Percentiles rank a stretch among this genome's conserved stretches.
phyloP scores from a whole-genome alignment of 1,139 yeast species.

The Suhomyces kunorum region DNA sequence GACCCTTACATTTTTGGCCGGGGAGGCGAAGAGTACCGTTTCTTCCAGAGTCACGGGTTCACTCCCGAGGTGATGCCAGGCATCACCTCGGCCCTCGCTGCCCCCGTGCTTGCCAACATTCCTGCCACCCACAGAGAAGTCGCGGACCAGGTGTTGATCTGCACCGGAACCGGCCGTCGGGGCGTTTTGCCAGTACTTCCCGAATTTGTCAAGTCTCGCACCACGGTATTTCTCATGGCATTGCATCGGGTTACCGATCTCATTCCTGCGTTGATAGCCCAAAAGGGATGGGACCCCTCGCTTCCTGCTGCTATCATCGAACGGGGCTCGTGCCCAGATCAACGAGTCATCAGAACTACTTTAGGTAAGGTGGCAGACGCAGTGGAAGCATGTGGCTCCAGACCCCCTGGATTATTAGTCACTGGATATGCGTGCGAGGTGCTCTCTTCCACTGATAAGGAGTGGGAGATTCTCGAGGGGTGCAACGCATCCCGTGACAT shows the following conservation, averaged over 20 bases:
- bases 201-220: constrained; percentile 66
- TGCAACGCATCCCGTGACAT: constrained; percentile 14
- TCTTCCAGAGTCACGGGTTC: constrained; percentile 66
- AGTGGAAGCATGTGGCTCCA: constrained; percentile 75
- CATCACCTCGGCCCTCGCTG: constrained; percentile 85
- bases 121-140: constrained; percentile 94
- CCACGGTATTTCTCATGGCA: constrained; percentile 90
- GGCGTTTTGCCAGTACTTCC: constrained; percentile 84
- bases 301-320: constrained; percentile 87
- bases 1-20: constrained; percentile 97
- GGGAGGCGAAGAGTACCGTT: constrained; percentile 89
- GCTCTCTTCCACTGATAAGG: constrained; percentile 32
- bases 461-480: constrained; percentile 68
- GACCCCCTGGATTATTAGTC: constrained; percentile 92
- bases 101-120: constrained; percentile 80
- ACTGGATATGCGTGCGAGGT: constrained; percentile 81
- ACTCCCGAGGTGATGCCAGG: constrained; percentile 82
- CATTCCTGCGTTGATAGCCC: constrained; percentile 53
- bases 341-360: constrained; percentile 76
- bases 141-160: constrained; percentile 87
- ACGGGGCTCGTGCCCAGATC: constrained; percentile 92
- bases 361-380: constrained; percentile 68
- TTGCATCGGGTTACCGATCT: constrained; percentile 77
- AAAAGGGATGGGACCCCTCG: constrained; percentile 64
- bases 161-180: constrained; percentile 93